Percentiles rank a stretch among this genome's conserved stretches.
Evolutionary conservation across 2,329 filamentous ascomycete genomes (phyloP).

Genomic region (Ascochyta clinopodiicola): DNA sequence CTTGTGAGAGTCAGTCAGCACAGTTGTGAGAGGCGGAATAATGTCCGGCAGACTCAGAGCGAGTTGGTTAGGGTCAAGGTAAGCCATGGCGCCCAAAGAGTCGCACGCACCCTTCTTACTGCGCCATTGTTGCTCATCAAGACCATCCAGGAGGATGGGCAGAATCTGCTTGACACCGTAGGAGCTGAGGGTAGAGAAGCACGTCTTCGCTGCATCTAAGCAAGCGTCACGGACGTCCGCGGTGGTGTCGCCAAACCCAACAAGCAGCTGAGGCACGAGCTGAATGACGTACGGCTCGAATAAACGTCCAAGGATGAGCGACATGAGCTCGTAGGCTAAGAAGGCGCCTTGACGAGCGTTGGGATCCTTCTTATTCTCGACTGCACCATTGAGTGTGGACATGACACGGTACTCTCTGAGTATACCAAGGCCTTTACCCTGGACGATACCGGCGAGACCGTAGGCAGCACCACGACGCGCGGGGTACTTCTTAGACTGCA

Average conservation of each 20-base stretch:
- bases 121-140: conserved; percentile 96
- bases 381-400: conserved; percentile 76
- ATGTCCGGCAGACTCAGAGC: conserved; percentile 93
- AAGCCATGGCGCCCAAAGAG: conserved; percentile 96
- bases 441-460: conserved; percentile 87
- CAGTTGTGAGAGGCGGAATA: conserved; percentile 91
- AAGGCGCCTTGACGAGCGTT: conserved; percentile 89
- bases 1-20: conserved; percentile 97
- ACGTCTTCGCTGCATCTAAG: conserved; percentile 90
- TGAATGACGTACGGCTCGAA: conserved; percentile 98
- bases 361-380: conserved; percentile 94
- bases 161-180: conserved; percentile 95
- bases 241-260: conserved; percentile 86
- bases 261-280: conserved; percentile 87
- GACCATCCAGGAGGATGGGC: conserved; percentile 86
- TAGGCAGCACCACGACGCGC: conserved; percentile 91
- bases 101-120: conserved; percentile 99
- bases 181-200: conserved; percentile 90
- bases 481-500: conserved; percentile 91
- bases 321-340: conserved; percentile 88
- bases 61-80: conserved; percentile 93
- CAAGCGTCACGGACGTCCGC: conserved; percentile 92
- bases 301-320: conserved; percentile 80
- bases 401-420: conserved; percentile 87
- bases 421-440: conserved; percentile 82